Base-by-base conservation (phyloP, 2,329 filamentous ascomycete species). In the Fusarium duplospermum region DNA sequence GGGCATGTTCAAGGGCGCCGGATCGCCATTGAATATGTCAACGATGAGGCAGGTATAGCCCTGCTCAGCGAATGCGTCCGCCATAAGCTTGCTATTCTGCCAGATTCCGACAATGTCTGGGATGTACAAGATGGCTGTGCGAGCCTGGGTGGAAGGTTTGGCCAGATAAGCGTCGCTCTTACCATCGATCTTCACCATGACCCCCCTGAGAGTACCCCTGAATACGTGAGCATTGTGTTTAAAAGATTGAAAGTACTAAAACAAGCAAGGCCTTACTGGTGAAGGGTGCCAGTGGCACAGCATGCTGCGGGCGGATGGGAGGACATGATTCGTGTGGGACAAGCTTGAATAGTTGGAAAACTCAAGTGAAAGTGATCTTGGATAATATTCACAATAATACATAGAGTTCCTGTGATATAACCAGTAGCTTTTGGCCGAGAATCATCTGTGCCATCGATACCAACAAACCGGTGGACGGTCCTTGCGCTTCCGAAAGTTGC, bases 101-200 rank as follows among this genome's bases (percentile, higher is more conserved):
- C 86, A 89, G 80, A 89, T 85, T 70, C 88, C 85, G 63, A 87
- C 81, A 67, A 89, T 82, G 69, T 89, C 88, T 18, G 86, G 84
- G 16, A 77, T 33, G 77, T 83, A 83, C n/a, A 89, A 79, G 71
- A 89, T 81, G 42, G 82, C 87, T 24, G 82, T 50, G 0, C 38
- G 3, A 10, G 42, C 13, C 1, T 52, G 22, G 2, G 31, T 20
- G 7, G 24, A 18, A 1, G 69, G 9, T 14, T 57, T 69, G 24
- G 59, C 54, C 3, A 72, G 5, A 0, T 71, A 71, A n/a, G 36
- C 69, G 0, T 40, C 62, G 31, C 58, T 38, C 10, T 69, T 72
- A 5, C 16, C 20, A 16, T 67, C 29, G 14, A 71, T 40, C 11
- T 64, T 57, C 4, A 71, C 31, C 2, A 5, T 20, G 0, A 40